These are phyloP conservation scores for Termitomyces sp. DNA, from an alignment of 768 basidiomycete genomes.

Conservation along the genomic window DNA sequence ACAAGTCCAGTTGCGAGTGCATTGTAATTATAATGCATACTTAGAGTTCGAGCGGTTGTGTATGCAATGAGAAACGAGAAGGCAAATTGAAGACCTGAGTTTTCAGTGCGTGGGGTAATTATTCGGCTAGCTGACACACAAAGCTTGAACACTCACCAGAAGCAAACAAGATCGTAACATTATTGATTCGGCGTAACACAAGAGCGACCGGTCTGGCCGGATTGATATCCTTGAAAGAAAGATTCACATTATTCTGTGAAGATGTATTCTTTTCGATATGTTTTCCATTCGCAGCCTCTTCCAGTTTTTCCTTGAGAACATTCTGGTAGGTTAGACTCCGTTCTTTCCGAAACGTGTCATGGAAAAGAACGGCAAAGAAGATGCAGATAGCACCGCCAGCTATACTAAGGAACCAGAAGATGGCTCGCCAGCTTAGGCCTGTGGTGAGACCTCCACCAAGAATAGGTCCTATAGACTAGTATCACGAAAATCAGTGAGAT, in stretches of 20 bases:
- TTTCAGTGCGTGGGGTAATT: neutral
- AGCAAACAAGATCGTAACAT: conserved; percentile 55
- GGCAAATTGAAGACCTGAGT: conserved; percentile 63
- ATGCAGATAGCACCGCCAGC: conserved; percentile 49
- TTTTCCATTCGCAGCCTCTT: conserved; percentile 10
- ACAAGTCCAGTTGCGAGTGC: conserved; percentile 72
- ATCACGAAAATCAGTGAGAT: neutral
- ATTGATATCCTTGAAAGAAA: conserved; percentile 67
- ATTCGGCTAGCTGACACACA: neutral
- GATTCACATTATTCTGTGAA: conserved; percentile 7
- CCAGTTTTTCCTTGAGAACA: conserved; percentile 43
- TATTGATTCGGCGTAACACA: conserved; percentile 60
- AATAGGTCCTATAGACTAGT: conserved; percentile 57
- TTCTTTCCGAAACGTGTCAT: conserved; percentile 79
- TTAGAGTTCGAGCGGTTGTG: conserved; percentile 68
- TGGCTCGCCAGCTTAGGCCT: conserved; percentile 69
- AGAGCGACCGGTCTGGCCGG: conserved; percentile 58
- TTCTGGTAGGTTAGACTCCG: conserved; percentile 80
- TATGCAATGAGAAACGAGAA: conserved; percentile 69
- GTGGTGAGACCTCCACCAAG: conserved; percentile 65
- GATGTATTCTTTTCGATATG: conserved; percentile 21
- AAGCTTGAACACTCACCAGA: conserved; percentile 43
- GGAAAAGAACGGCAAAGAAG: conserved; percentile 62
- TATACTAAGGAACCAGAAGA: conserved; percentile 78
- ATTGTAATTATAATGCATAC: conserved; percentile 54